These are phyloP conservation scores for Penicillium sp. DNA, from an alignment of 2,329 filamentous ascomycete species.

Conservation along the genomic window DNA sequence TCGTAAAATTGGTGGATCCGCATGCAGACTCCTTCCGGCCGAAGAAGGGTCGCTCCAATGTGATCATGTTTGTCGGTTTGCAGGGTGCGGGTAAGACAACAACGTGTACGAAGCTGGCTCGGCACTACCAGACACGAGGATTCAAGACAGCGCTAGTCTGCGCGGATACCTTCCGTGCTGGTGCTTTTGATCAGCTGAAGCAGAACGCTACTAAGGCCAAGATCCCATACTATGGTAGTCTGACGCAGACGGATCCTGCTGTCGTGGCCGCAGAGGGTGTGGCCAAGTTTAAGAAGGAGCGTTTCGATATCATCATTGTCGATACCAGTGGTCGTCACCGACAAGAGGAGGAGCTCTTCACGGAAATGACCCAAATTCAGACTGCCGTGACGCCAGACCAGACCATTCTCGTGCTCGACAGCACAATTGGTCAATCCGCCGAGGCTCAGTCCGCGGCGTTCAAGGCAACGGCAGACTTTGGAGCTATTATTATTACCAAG, in stretches of 20 bases:
- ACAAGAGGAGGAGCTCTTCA: conserved; percentile 91
- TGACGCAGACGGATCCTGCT: conserved; percentile 94
- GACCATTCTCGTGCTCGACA: conserved; percentile 97
- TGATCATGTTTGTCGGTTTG: conserved; percentile 99
- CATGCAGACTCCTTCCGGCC: conserved; percentile 94
- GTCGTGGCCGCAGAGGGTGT: conserved; percentile 93
- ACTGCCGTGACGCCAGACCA: conserved; percentile 85
- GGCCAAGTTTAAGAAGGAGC: conserved; percentile 98
- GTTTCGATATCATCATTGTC: conserved; percentile 97
- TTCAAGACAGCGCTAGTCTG: conserved; percentile 94
- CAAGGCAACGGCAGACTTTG: conserved; percentile 95
- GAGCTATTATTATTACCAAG: conserved; percentile 98
- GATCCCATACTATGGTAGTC: conserved; percentile 95
- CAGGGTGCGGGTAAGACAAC: conserved; percentile 98
- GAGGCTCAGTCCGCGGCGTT: conserved; percentile 94
- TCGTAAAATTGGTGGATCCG: conserved; percentile 92
- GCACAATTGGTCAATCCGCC: conserved; percentile 93
- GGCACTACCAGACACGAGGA: conserved; percentile 90
- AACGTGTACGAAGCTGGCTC: conserved; percentile 92
- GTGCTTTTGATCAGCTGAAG: conserved; percentile 97
- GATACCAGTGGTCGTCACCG: conserved; percentile 94
- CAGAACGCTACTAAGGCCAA: conserved; percentile 99
- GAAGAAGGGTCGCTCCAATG: conserved; percentile 91
- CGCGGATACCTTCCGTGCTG: conserved; percentile 96
- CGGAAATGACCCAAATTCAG: conserved; percentile 97